Percentiles rank a stretch among this genome's conserved stretches.
These are phyloP conservation scores for Hemisphaericaspora lyxosophila DNA, from an alignment of 1,139 yeast species.

Conservation along the genomic window DNA sequence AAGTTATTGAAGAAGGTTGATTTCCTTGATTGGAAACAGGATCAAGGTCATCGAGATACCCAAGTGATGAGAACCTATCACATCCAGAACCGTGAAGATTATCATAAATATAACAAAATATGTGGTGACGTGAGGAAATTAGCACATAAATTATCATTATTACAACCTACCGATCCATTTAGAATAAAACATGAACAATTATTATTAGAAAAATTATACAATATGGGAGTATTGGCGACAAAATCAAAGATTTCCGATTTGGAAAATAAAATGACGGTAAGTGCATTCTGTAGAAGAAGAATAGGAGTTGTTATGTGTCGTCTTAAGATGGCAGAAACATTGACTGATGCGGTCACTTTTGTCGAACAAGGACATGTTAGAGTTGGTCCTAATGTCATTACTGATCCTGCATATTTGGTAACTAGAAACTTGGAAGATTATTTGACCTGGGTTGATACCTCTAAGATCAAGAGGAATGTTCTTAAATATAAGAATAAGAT, in stretches of 20 bases:
- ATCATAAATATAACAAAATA: conserved; percentile 85
- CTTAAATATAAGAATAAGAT: conserved; percentile 85
- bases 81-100: conserved; percentile 91
- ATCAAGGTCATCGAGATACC: conserved; percentile 90
- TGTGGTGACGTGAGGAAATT: conserved; percentile 89
- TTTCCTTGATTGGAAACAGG: conserved; percentile 97
- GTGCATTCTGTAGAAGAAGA: conserved; percentile 88
- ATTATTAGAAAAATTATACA: conserved; percentile 78
- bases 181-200: conserved; percentile 86
- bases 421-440: conserved; percentile 94
- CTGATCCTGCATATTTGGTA: conserved; percentile 93
- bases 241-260: conserved; percentile 89
- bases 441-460: conserved; percentile 93
- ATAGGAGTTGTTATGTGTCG: conserved; percentile 95
- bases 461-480: conserved; percentile 88
- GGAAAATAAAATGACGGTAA: conserved; percentile 87
- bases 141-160: conserved; percentile 79
- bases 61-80: conserved; percentile 95
- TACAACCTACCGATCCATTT: conserved; percentile 83
- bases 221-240: conserved; percentile 83
- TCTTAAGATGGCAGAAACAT: conserved; percentile 88
- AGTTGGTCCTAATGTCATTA: conserved; percentile 92
- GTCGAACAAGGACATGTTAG: conserved; percentile 97
- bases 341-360: conserved; percentile 85
- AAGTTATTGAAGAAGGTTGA: conserved; percentile 93